Percentiles rank a stretch among this genome's conserved stretches.
Evolutionary conservation across 108 stramenopile species (phyloP).

Genomic region (Cyclostephanos invisitatus): DNA sequence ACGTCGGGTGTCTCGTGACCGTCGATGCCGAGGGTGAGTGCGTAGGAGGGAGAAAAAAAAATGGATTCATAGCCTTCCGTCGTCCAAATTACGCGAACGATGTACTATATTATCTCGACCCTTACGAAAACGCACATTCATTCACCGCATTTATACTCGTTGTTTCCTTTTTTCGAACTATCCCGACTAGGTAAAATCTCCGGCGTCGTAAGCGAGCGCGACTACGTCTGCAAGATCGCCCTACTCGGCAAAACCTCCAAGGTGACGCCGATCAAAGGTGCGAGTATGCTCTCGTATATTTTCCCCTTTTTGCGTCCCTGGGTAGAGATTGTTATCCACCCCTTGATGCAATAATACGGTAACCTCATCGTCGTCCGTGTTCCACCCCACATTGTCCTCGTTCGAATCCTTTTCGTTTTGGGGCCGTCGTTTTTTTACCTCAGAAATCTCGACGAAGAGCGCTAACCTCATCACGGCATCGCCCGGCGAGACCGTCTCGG

Average conservation of each 20-base stretch:
- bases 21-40: constrained; percentile 49
- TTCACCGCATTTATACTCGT: background rate
- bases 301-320: background rate
- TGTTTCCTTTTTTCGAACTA: background rate
- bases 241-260: constrained; percentile 64
- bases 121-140: no score
- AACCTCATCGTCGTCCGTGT: background rate
- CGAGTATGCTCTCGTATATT: background rate
- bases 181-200: constrained; percentile 48
- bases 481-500: constrained; percentile 56
- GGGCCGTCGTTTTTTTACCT: background rate
- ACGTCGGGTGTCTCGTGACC: constrained; percentile 69
- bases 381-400: background rate
- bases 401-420: background rate
- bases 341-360: background rate
- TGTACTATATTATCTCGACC: no score
- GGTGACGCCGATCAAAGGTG: constrained; percentile 50
- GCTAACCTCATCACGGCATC: constrained; percentile 65
- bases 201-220: constrained; percentile 68
- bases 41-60: background rate
- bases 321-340: background rate
- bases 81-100: no score
- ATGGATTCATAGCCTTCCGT: no score
- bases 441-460: constrained; percentile 62
- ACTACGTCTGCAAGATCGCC: constrained; percentile 73